phyloP scores from a whole-genome alignment of 2,329 filamentous ascomycete species.

The Zalaria sp. region DNA sequence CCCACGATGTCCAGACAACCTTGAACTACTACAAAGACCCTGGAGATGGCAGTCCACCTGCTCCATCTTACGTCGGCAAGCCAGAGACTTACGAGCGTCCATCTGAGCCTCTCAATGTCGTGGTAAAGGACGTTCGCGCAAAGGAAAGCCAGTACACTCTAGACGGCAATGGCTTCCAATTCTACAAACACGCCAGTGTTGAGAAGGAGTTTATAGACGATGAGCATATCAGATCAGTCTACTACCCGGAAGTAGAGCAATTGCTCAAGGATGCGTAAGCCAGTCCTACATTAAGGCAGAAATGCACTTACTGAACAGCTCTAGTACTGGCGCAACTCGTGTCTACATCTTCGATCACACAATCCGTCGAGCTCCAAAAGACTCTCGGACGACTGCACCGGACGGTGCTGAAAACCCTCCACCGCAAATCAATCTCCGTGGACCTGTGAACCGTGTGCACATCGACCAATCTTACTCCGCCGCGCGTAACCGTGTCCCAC shows the following conservation, averaged over 20 bases:
- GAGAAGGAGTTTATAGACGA: conserved; percentile 23
- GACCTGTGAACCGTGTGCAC: conserved; percentile 39
- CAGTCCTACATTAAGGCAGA: not conserved
- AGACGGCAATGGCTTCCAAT: conserved; percentile 16
- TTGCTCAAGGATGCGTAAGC: conserved; percentile 24
- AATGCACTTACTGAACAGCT: not conserved
- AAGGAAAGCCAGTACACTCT: conserved; percentile 19
- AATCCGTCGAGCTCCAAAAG: conserved; percentile 32
- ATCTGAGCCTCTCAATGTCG: conserved; percentile 13
- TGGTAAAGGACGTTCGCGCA: conserved; percentile 31
- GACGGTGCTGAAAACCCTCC: conserved; percentile 4
- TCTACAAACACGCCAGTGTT: conserved; percentile 14
- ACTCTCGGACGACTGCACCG: conserved; percentile 9
- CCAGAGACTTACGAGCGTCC: conserved; percentile 19
- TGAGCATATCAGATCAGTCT: conserved; percentile 18
- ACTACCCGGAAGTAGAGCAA: conserved; percentile 21
- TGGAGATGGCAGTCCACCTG: conserved; percentile 5
- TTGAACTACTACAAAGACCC: conserved; percentile 8
- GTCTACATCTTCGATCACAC: conserved; percentile 52
- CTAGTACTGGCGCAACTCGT: conserved; percentile 37
- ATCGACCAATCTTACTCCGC: conserved; percentile 42
- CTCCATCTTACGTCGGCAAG: conserved; percentile 6
- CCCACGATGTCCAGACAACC: conserved; percentile 2
- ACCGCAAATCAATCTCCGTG: conserved; percentile 20
- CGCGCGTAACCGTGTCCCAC: conserved; percentile 25